Percentiles rank a stretch among this genome's conserved stretches.
phyloP scores from a whole-genome alignment of 2,329 filamentous ascomycete species.

The Orbilia javanica region DNA sequence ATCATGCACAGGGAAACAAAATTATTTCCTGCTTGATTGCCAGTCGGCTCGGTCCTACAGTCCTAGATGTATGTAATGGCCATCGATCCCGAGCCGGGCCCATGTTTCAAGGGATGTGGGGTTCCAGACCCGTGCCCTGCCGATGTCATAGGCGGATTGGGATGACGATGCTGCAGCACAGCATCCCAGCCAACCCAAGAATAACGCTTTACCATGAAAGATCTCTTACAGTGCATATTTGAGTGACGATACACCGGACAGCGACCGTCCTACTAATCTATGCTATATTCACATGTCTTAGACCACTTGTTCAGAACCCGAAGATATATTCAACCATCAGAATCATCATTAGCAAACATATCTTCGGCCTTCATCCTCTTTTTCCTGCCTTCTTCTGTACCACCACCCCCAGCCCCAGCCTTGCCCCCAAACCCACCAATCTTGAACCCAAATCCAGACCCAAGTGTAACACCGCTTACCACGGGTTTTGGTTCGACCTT shows the following conservation, averaged over 20 bases:
- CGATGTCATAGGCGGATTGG: constrained; percentile 5
- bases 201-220: constrained; percentile 25
- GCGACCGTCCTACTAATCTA: not conserved
- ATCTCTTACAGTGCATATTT: constrained; percentile 23
- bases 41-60: constrained; percentile 14
- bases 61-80: not conserved
- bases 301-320: not conserved
- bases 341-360: constrained; percentile 85
- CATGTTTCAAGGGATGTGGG: constrained; percentile 13
- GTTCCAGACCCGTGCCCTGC: not conserved
- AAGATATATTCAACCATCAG: constrained; percentile 30
- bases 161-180: not conserved
- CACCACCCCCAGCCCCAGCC: constrained; percentile 61
- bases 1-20: not conserved
- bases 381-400: constrained; percentile 66
- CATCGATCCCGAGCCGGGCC: not conserved
- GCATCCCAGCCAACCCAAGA: constrained; percentile 27
- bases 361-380: constrained; percentile 82
- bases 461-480: constrained; percentile 55
- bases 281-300: constrained; percentile 6
- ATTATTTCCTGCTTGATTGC: not conserved
- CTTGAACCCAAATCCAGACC: constrained; percentile 62
- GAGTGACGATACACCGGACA: constrained; percentile 1
- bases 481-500: constrained; percentile 58
- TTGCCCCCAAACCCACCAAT: constrained; percentile 56